Percentiles rank a stretch among this genome's conserved stretches.
phyloP scores from a whole-genome alignment of 2,329 filamentous ascomycete species.

The Aureobasidium sp. region DNA sequence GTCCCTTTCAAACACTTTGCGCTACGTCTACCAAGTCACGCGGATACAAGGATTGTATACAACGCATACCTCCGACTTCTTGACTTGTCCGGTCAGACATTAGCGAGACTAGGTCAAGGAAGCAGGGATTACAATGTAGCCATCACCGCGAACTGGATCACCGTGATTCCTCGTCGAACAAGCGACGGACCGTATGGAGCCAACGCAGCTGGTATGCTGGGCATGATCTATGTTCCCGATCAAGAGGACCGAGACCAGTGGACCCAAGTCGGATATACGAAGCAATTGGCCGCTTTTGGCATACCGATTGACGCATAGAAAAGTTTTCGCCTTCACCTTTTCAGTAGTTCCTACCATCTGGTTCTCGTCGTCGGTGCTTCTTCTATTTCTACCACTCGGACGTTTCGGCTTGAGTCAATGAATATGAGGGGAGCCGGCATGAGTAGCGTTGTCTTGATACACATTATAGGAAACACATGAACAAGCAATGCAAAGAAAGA shows the following conservation, averaged over 20 bases:
- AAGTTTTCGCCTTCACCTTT: too few species aligned
- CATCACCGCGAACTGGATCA: slow-evolving; percentile 29
- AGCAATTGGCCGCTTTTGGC: slow-evolving; percentile 12
- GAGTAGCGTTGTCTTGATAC: too few species aligned
- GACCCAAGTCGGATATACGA: slow-evolving; percentile 11
- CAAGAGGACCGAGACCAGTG: slow-evolving; percentile 11
- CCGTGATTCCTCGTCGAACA: slow-evolving; percentile 30
- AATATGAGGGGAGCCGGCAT: too few species aligned
- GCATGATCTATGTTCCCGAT: slow-evolving; percentile 23
- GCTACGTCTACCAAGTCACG: slow-evolving; percentile 1
- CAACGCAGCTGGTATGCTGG: slow-evolving; percentile 33
- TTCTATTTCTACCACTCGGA: too few species aligned
- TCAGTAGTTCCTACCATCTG: too few species aligned
- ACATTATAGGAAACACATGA: too few species aligned
- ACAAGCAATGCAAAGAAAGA: too few species aligned
- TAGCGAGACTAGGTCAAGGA: slow-evolving; percentile 15
- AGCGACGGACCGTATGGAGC: slow-evolving; percentile 23
- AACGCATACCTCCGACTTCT: slow-evolving; percentile 21
- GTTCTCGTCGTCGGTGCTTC: too few species aligned
- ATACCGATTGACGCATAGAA: slow-evolving; percentile 4
- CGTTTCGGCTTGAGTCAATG: too few species aligned
- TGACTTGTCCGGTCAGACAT: not conserved
- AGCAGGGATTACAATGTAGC: slow-evolving; percentile 31
- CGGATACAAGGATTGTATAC: slow-evolving; percentile 16
- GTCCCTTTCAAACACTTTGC: slow-evolving; percentile 18